Conservation (phyloP, 331 rosid genomes). For the Ulmus americana region DNA sequence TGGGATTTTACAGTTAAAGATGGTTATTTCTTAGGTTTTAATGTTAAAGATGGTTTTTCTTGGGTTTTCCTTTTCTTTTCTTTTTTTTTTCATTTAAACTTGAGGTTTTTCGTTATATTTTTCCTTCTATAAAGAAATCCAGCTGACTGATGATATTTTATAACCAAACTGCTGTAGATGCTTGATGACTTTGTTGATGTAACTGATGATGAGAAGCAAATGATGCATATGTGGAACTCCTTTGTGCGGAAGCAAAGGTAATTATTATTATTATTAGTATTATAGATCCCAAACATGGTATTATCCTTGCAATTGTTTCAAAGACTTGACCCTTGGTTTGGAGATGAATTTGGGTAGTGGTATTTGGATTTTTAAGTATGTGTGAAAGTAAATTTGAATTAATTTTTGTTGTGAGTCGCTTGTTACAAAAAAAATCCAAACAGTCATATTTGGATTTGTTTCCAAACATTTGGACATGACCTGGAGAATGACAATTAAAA, state of each 20-base stretch:
- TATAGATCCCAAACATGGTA: no score
- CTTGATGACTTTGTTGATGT: conserved; percentile 53
- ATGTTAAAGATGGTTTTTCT: neutral
- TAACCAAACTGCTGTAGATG: conserved; percentile 43
- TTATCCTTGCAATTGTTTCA: no score
- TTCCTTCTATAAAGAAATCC: neutral
- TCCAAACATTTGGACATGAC: no score
- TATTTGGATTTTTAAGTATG: no score
- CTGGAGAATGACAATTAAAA: no score
- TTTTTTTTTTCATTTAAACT: neutral
- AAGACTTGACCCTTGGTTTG: no score
- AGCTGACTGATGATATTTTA: neutral
- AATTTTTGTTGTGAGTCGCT: no score
- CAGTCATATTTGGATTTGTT: no score
- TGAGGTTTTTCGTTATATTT: neutral
- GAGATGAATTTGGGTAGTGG: no score
- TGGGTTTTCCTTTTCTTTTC: neutral
- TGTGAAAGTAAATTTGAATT: no score
- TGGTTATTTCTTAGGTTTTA: neutral
- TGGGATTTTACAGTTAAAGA: neutral
- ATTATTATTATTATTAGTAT: neutral
- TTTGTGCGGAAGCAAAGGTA: conserved; percentile 67
- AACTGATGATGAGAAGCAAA: conserved; percentile 43
- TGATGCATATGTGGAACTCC: conserved; percentile 66
- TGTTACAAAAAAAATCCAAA: no score